Evolutionary conservation across 1,284 basidiomycete genomes (phyloP).

Genomic region (Ustilago nuda): DNA sequence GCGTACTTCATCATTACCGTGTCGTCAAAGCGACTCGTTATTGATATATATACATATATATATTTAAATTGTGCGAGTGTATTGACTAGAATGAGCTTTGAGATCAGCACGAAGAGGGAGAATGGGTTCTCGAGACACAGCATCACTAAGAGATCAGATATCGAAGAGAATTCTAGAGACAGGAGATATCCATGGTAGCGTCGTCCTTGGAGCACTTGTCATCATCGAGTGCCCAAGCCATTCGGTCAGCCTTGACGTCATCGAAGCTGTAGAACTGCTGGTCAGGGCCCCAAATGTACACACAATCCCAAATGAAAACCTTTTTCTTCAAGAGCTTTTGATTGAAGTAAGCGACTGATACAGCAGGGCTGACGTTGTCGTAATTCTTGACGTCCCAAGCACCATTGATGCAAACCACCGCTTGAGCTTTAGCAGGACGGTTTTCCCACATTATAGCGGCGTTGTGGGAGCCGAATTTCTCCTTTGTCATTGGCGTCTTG

Average conservation of each 20-base stretch:
- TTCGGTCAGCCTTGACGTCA: conserved; percentile 3
- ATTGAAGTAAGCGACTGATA: conserved; percentile 14
- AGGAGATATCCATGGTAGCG: conserved; percentile 14
- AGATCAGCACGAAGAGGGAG: no score
- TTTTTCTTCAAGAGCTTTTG: background rate
- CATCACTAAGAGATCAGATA: background rate
- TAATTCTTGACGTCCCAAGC: conserved; percentile 18
- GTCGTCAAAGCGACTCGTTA: no score
- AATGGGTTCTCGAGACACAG: background rate
- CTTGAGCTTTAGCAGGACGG: conserved; percentile 5
- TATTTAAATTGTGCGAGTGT: no score
- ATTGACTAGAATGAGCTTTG: no score
- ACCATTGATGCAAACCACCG: conserved; percentile 17
- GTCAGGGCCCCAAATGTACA: conserved; percentile 24
- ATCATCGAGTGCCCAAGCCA: conserved; percentile 14
- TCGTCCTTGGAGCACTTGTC: conserved; percentile 15
- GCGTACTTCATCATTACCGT: no score
- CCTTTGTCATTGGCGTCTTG: conserved; percentile 4
- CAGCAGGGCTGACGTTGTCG: conserved; percentile 7
- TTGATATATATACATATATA: no score
- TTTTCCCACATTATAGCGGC: conserved; percentile 19
- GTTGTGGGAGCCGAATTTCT: background rate
- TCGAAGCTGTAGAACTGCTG: conserved; percentile 13
- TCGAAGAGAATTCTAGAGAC: background rate
- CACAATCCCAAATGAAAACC: conserved; percentile 16